Evolutionary conservation across 768 basidiomycete species (phyloP).

Genomic region (Hydnomerulius pinastri): DNA sequence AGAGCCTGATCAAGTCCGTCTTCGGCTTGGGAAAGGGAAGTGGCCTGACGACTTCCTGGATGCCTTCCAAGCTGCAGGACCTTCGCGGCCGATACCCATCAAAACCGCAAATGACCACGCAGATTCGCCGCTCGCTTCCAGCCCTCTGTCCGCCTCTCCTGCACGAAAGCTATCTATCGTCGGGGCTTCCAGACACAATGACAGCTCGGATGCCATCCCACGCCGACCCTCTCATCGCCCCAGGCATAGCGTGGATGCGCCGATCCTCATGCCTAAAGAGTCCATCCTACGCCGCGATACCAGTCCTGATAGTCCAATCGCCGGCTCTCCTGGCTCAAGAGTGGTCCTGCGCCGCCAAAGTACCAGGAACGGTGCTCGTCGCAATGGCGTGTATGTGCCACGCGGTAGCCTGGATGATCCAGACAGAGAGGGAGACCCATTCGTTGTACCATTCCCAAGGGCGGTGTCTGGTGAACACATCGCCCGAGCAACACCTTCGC

Average conservation of each 20-base stretch:
- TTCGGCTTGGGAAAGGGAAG: constrained; percentile 74
- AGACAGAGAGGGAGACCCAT: constrained; percentile 36
- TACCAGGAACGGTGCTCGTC: constrained; percentile 48
- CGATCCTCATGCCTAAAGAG: constrained; percentile 51
- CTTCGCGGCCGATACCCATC: constrained; percentile 34
- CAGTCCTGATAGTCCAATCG: constrained; percentile 55
- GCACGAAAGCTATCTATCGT: constrained; percentile 61
- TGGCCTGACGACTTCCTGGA: constrained; percentile 84
- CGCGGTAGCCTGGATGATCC: constrained; percentile 38
- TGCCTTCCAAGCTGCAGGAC: constrained; percentile 42
- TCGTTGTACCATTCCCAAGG: constrained; percentile 66
- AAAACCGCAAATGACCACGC: constrained; percentile 19
- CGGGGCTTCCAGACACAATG: constrained; percentile 44
- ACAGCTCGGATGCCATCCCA: constrained; percentile 47
- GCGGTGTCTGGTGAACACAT: constrained; percentile 54
- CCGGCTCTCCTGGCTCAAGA: constrained; percentile 37
- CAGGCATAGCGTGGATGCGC: constrained; percentile 61
- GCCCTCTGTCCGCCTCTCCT: constrained; percentile 45
- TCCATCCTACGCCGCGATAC: constrained; percentile 49
- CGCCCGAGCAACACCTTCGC: constrained; percentile 36
- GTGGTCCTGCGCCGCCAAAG: constrained; percentile 60
- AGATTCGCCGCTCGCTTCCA: constrained; percentile 21
- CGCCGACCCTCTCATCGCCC: constrained; percentile 65
- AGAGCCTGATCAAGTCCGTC: constrained; percentile 35
- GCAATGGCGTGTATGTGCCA: constrained; percentile 50